These are phyloP conservation scores for Ophiocordyceps australis DNA, from an alignment of 2,329 filamentous ascomycete species.

Conservation along the genomic window DNA sequence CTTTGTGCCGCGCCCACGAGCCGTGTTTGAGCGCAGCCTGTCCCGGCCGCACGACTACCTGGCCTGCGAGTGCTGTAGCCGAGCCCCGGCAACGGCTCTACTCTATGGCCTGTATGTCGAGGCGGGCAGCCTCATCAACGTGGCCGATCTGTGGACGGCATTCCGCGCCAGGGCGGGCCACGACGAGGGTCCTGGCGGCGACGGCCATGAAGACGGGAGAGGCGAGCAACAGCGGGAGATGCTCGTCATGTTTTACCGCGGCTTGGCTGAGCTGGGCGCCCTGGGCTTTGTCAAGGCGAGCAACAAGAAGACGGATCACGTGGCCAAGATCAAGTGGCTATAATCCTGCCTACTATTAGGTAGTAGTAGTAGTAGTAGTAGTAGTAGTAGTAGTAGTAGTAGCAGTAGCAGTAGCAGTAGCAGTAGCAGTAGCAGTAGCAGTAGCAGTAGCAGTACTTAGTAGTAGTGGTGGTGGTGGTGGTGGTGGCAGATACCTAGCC, in stretches of 20 bases:
- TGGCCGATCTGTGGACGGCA: conserved; percentile 62
- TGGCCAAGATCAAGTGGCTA: conserved; percentile 78
- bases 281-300: conserved; percentile 80
- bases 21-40: conserved; percentile 53
- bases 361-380: too few species aligned
- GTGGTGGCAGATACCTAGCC: too few species aligned
- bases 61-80: conserved; percentile 49
- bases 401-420: too few species aligned
- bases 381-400: too few species aligned
- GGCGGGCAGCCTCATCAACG: conserved; percentile 59
- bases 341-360: too few species aligned
- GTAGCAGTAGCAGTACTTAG: too few species aligned
- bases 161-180: conserved; percentile 45
- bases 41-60: conserved; percentile 61
- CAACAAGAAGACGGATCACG: conserved; percentile 81
- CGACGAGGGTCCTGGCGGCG: conserved; percentile 14
- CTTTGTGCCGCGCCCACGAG: conserved; percentile 56
- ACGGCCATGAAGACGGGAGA: conserved; percentile 23
- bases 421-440: too few species aligned
- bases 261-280: conserved; percentile 65
- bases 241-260: conserved; percentile 68
- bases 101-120: conserved; percentile 68
- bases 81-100: conserved; percentile 47
- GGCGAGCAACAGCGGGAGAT: conserved; percentile 40
- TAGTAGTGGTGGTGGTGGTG: too few species aligned